Evolutionary conservation across 257 asterid genomes (phyloP), one percentile per base, ranked within the genome.

Genomic region (Fraxinus americana): DNA sequence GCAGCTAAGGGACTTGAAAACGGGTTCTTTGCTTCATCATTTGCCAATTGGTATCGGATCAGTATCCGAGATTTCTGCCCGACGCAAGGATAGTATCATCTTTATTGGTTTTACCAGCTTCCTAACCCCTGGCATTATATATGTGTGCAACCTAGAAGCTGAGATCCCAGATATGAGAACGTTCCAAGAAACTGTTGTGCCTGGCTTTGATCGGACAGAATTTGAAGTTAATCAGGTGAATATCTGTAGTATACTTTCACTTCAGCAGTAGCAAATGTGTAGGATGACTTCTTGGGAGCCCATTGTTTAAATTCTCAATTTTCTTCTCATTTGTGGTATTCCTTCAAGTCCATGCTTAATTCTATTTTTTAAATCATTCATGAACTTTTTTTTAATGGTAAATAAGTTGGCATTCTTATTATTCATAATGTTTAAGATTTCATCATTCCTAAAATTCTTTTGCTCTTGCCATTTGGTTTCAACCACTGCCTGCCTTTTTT

Each of bases 11-110:
- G 89, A 90, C 85, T 82, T 90, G 78, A 81, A 83, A 70, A 85
- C 92, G 34, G 95, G 95, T 17, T 52, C 74, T 36, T 69, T 88
- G 41, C 76, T 88, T 48, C 92, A 88, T 78, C 82, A 74, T 77
- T 82, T 90, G 72, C 87, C 91, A 3, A 67, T 90, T 70, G 95
- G 87, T 65, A 90, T 90, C 75, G 95, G 95, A 27, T 57, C 89
- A 29, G 92, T 90, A 0, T 81, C 80, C 34, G 88, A 79, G 0
- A 72, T 88, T 86, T 87, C 90, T 11, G 82, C 90, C 71, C 83
- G 89, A 29, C 85, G 91, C 25, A 86, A 86, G 45, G 88, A 88
- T 79, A 77, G 72, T 29, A 66, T 35, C 17, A 17, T 87, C 43
- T 90, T 90, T 77, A 73, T 90, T 43, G 86, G 87, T 72, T 88